Percentiles rank a stretch among this genome's conserved stretches.
phyloP scores from a whole-genome alignment of 805 yeast genomes.

The Pichia eremophila region DNA sequence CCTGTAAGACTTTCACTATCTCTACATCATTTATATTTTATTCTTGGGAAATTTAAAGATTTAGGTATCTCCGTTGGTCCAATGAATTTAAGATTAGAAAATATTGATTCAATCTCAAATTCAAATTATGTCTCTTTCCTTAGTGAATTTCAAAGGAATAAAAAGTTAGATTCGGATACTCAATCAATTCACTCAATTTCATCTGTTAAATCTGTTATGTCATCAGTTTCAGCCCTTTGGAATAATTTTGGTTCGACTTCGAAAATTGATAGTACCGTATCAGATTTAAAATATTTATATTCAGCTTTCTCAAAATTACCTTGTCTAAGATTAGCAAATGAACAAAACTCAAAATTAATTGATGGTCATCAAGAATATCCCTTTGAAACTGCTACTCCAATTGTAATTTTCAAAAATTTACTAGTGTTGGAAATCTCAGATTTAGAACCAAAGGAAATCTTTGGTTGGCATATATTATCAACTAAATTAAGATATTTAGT shows the following conservation, averaged over 20 bases:
- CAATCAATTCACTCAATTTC: constrained; percentile 50
- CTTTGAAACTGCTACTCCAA: constrained; percentile 59
- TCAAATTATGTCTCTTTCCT: constrained; percentile 47
- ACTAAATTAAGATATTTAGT: constrained; percentile 47
- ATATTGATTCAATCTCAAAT: constrained; percentile 42
- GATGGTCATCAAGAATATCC: constrained; percentile 62
- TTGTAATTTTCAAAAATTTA: constrained; percentile 50
- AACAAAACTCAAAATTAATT: constrained; percentile 46
- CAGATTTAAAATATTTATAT: constrained; percentile 45
- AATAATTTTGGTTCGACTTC: constrained; percentile 27
- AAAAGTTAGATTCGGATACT: constrained; percentile 26
- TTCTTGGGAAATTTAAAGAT: constrained; percentile 47
- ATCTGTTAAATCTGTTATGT: constrained; percentile 46
- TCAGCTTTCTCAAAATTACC: constrained; percentile 60
- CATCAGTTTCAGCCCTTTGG: constrained; percentile 36
- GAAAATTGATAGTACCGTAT: constrained; percentile 31
- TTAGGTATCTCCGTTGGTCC: constrained; percentile 48
- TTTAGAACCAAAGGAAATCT: constrained; percentile 54
- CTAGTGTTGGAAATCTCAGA: constrained; percentile 53
- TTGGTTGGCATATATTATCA: constrained; percentile 54
- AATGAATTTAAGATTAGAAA: constrained; percentile 48
- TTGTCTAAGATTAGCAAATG: constrained; percentile 51
- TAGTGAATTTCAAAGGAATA: constrained; percentile 40
- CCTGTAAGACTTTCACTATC: constrained; percentile 51
- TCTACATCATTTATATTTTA: constrained; percentile 53